Evolutionary conservation across 1,284 basidiomycete species (phyloP).

Genomic region (Austroboletus niveus): DNA sequence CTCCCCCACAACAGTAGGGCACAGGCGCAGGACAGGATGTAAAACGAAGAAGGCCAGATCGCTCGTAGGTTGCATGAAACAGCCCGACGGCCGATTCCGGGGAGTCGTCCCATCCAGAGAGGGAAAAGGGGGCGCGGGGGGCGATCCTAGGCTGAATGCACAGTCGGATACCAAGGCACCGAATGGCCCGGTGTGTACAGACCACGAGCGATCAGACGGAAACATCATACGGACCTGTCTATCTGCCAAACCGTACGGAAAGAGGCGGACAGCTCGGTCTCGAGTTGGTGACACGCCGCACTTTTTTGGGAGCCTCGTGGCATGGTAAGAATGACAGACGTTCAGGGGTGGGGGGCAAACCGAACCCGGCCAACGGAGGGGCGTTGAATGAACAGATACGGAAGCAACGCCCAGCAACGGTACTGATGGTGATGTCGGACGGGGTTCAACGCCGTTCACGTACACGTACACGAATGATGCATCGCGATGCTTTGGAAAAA

Average conservation of each 20-base stretch:
- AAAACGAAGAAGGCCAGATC: too few species aligned
- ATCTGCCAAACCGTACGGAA: constrained; percentile 2
- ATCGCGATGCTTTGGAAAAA: neutral
- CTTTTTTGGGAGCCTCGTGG: neutral
- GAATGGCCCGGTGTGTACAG: too few species aligned
- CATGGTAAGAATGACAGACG: constrained; percentile 2
- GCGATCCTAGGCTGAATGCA: too few species aligned
- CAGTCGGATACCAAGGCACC: too few species aligned
- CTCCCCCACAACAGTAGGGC: too few species aligned
- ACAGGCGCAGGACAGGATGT: too few species aligned
- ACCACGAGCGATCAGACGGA: too few species aligned
- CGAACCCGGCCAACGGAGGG: neutral
- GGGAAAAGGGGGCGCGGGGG: too few species aligned
- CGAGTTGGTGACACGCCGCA: neutral
- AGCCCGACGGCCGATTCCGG: too few species aligned
- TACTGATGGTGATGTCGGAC: neutral
- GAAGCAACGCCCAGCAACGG: neutral
- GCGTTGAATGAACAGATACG: neutral
- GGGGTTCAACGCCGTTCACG: neutral
- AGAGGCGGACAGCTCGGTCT: constrained; percentile 1
- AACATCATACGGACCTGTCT: neutral
- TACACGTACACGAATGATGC: neutral
- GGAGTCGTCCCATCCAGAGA: too few species aligned
- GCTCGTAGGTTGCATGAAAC: too few species aligned
- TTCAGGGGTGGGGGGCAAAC: neutral